These are phyloP conservation scores for Xylaria polymorpha DNA, from an alignment of 2,329 filamentous ascomycete genomes.

Conservation along the genomic window DNA sequence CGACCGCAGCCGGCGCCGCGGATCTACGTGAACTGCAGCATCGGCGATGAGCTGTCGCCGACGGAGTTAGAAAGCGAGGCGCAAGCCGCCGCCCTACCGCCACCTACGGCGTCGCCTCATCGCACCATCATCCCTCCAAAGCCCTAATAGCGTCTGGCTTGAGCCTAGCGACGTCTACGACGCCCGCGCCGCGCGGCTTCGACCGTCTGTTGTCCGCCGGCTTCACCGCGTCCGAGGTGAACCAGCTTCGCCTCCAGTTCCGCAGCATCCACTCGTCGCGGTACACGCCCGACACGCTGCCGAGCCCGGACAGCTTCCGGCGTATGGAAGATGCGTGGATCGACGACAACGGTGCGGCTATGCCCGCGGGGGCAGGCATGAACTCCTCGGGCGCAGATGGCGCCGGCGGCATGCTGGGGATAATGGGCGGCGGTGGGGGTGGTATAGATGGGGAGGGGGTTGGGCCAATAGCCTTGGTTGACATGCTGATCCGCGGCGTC, in stretches of 20 bases:
- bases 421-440: conserved; percentile 43
- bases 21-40: conserved; percentile 93
- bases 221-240: conserved; percentile 85
- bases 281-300: conserved; percentile 90
- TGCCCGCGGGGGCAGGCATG: conserved; percentile 46
- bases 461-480: conserved; percentile 69
- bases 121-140: not conserved
- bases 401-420: conserved; percentile 51
- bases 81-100: conserved; percentile 51
- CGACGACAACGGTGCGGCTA: conserved; percentile 69
- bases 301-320: conserved; percentile 78
- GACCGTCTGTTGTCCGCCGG: conserved; percentile 84
- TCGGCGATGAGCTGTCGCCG: conserved; percentile 78
- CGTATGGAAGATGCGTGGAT: conserved; percentile 91
- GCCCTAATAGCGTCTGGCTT: not conserved
- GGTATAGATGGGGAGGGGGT: conserved; percentile 59
- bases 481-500: conserved; percentile 89
- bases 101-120: conserved; percentile 32
- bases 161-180: conserved; percentile 46
- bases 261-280: conserved; percentile 83
- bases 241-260: conserved; percentile 88
- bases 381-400: conserved; percentile 50
- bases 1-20: conserved; percentile 60
- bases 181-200: conserved; percentile 79
- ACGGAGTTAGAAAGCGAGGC: conserved; percentile 78